phyloP scores from a whole-genome alignment of 2,329 filamentous ascomycete species.

The Pyrenophora tritici-repentis region DNA sequence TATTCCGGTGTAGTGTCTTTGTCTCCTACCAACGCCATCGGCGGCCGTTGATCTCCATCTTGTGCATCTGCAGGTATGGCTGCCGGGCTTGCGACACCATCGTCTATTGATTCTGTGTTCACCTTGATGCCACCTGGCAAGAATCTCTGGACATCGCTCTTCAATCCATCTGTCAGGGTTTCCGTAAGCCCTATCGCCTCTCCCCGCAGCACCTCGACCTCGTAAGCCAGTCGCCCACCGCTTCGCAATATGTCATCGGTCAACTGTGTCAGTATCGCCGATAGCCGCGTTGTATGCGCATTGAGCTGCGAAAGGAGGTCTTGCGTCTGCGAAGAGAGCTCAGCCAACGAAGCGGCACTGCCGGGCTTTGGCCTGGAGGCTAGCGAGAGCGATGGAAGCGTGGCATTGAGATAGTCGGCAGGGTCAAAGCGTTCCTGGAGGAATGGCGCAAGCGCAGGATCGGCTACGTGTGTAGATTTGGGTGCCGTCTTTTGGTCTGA shows the following conservation, averaged over 20 bases:
- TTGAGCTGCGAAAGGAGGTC: constrained; percentile 84
- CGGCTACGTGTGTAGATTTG: constrained; percentile 63
- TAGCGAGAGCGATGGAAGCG: constrained; percentile 69
- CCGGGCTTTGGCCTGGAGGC: constrained; percentile 47
- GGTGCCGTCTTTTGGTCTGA: constrained; percentile 25
- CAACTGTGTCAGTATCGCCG: constrained; percentile 79
- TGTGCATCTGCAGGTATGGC: constrained; percentile 2
- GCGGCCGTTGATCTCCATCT: not conserved
- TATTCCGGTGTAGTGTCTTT: constrained; percentile 51
- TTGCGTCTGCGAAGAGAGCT: constrained; percentile 81
- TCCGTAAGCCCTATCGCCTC: constrained; percentile 83
- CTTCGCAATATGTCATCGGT: constrained; percentile 94
- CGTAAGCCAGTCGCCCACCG: constrained; percentile 85
- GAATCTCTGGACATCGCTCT: constrained; percentile 74
- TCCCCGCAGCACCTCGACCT: constrained; percentile 90
- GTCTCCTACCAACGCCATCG: not conserved
- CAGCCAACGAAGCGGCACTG: constrained; percentile 66
- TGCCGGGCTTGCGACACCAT: constrained; percentile 4
- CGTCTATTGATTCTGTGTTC: constrained; percentile 8
- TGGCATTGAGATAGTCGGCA: constrained; percentile 81
- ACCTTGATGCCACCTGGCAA: constrained; percentile 56
- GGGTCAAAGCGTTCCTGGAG: constrained; percentile 78
- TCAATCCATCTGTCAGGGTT: constrained; percentile 72
- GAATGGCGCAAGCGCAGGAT: constrained; percentile 76
- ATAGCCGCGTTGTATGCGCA: constrained; percentile 82